Percentiles rank a stretch among this genome's conserved stretches.
These are phyloP conservation scores for Aspergillus cavernicola DNA, from an alignment of 495 filamentous ascomycete species.

Conservation along the genomic window DNA sequence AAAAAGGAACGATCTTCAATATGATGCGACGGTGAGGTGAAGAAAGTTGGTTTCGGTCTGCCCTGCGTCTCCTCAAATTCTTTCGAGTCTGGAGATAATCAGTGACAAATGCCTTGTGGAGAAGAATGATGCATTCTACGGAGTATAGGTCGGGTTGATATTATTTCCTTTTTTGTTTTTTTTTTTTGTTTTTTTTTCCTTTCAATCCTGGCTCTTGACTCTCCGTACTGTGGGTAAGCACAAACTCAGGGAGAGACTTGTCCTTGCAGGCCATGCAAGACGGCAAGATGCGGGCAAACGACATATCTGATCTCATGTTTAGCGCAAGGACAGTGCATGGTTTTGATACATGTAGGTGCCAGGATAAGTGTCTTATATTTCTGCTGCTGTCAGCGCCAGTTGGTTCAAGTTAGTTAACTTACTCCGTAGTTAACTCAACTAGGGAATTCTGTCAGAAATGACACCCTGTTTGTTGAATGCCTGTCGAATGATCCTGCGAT, in stretches of 20 bases:
- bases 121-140: slow-evolving; percentile 7
- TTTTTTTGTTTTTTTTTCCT: background rate
- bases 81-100: background rate
- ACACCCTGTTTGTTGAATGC: no score
- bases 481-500: background rate
- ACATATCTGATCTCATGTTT: background rate
- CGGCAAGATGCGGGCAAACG: background rate
- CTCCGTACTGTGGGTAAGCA: background rate
- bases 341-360: background rate
- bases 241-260: background rate
- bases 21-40: slow-evolving; percentile 2
- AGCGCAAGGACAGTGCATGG: background rate
- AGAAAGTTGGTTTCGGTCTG: background rate
- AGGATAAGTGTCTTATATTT: background rate
- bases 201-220: no score
- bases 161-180: background rate
- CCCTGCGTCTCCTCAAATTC: background rate
- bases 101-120: slow-evolving; percentile 7
- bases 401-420: no score
- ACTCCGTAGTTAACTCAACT: no score
- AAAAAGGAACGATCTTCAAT: slow-evolving; percentile 4
- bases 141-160: no score
- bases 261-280: slow-evolving; percentile 1
- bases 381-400: background rate
- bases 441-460: no score